A percentile compares a stretch with the other conserved stretches of the same genome.
phyloP scores from a whole-genome alignment of 306 rosid species.

The Vicia sativa region DNA sequence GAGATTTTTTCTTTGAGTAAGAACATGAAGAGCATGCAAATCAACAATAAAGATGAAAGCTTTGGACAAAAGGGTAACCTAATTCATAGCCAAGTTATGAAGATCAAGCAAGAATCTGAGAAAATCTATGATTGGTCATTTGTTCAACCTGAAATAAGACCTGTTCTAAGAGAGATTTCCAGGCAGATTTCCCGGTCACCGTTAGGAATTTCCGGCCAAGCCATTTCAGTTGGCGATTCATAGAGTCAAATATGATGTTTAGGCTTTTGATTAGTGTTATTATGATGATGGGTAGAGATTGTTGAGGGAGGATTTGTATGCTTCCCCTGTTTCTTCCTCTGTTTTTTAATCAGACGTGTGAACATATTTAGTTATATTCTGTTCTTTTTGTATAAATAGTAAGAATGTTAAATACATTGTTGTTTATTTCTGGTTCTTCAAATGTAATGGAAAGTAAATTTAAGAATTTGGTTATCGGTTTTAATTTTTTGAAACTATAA shows the following conservation, averaged over 20 bases:
- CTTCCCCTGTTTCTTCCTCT: slow-evolving; percentile 41
- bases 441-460: no score
- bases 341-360: slow-evolving; percentile 33
- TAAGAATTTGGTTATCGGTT: no score
- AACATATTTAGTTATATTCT: slow-evolving; percentile 24
- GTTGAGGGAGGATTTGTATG: slow-evolving; percentile 37
- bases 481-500: no score
- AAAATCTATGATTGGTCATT: slow-evolving; percentile 54
- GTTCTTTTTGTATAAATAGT: slow-evolving; percentile 32
- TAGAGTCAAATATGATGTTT: slow-evolving; percentile 28
- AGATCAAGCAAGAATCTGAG: slow-evolving; percentile 83
- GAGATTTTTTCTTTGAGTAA: slow-evolving; percentile 21
- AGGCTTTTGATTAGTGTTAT: slow-evolving; percentile 22
- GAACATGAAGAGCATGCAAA: slow-evolving; percentile 54
- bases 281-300: slow-evolving; percentile 15
- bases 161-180: slow-evolving; percentile 51
- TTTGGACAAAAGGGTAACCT: slow-evolving; percentile 43
- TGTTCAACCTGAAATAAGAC: slow-evolving; percentile 62
- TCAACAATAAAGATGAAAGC: slow-evolving; percentile 34
- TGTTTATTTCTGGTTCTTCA: no score
- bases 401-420: background rate
- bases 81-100: slow-evolving; percentile 73
- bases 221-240: slow-evolving; percentile 62
- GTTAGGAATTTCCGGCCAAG: slow-evolving; percentile 61
- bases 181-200: slow-evolving; percentile 78